phyloP scores from a whole-genome alignment of 75 land plant genomes.

The Chamaecyparis obtusa region DNA sequence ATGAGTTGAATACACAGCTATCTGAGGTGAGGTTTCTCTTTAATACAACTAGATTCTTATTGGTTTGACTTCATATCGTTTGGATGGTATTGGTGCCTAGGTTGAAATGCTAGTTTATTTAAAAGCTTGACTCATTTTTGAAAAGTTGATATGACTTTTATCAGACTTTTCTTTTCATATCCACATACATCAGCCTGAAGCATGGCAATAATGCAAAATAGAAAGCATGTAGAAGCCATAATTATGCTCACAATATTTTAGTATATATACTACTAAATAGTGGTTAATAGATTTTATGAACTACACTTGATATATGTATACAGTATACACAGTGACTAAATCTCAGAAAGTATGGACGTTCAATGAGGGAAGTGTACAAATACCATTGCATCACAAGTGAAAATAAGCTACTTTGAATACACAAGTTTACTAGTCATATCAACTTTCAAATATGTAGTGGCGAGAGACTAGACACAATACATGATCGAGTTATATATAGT shows the following conservation, averaged over 20 bases:
- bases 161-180: too few species aligned
- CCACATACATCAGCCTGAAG: too few species aligned
- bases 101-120: background rate
- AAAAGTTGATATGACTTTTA: background rate
- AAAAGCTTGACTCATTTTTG: background rate
- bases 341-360: too few species aligned
- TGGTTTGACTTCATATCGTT: background rate
- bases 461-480: too few species aligned
- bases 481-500: too few species aligned
- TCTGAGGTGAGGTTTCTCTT: background rate
- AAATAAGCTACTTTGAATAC: too few species aligned
- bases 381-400: too few species aligned
- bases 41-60: background rate
- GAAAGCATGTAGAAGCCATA: background rate
- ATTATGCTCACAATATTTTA: background rate
- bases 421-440: too few species aligned
- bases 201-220: background rate
- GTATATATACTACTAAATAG: background rate
- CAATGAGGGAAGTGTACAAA: too few species aligned
- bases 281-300: background rate
- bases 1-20: slow-evolving; percentile 29
- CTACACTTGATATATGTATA: too few species aligned
- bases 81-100: background rate
- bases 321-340: too few species aligned
- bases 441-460: too few species aligned